These are phyloP conservation scores for Cystobasidium sp. DNA, from an alignment of 1,284 basidiomycete species.

Conservation along the genomic window DNA sequence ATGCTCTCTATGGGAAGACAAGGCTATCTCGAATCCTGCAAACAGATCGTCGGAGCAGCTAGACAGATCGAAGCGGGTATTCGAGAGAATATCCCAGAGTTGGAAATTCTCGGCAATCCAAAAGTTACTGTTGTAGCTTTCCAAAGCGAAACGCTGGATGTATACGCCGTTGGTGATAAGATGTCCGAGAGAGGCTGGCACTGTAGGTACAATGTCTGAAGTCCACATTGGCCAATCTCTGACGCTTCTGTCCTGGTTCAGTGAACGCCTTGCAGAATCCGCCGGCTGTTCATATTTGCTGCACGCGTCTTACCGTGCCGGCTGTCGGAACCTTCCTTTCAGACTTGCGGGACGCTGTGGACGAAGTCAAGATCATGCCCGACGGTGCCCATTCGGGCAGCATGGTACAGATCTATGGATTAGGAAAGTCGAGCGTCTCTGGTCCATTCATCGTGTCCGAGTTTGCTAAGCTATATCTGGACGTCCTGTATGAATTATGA, in stretches of 20 bases:
- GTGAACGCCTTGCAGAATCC: constrained; percentile 81
- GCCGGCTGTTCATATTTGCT: constrained; percentile 88
- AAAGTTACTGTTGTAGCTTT: constrained; percentile 91
- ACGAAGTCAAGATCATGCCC: constrained; percentile 63
- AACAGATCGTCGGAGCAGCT: constrained; percentile 75
- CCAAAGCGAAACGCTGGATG: constrained; percentile 64
- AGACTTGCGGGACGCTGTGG: constrained; percentile 77
- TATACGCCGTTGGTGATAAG: constrained; percentile 85
- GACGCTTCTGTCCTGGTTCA: constrained; percentile 14
- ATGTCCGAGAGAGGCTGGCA: constrained; percentile 69
- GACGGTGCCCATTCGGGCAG: constrained; percentile 20
- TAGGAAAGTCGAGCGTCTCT: constrained; percentile 35
- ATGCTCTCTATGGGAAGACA: constrained; percentile 88
- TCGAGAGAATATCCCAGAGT: constrained; percentile 61
- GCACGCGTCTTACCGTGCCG: constrained; percentile 79
- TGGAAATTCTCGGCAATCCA: constrained; percentile 86
- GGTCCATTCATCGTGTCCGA: constrained; percentile 38
- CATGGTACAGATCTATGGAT: constrained; percentile 42
- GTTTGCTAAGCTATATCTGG: constrained; percentile 42
- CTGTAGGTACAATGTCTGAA: constrained; percentile 10
- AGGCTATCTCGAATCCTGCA: constrained; percentile 91
- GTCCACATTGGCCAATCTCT: constrained; percentile 43
- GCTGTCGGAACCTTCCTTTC: constrained; percentile 76
- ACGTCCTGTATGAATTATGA: constrained; percentile 38
- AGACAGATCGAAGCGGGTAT: constrained; percentile 72